Evolutionary conservation across 768 basidiomycete genomes (phyloP), one percentile per base, ranked within the genome.

Genomic region (Boletus rufocinnamomeus): DNA sequence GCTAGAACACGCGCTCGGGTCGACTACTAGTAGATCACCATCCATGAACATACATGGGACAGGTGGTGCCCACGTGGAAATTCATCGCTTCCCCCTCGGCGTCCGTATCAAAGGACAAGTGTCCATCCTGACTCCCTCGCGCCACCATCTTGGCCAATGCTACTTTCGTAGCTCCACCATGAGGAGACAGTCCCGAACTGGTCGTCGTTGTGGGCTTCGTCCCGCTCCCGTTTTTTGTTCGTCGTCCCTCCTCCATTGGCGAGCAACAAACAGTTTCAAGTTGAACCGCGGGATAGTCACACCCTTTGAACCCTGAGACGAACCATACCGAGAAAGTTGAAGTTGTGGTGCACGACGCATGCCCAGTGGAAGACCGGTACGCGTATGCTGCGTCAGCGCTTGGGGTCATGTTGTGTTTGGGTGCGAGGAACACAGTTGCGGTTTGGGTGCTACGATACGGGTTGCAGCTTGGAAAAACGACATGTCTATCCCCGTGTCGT

Each of bases 311-410:
- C 23, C 32, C 32, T 72, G 72, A 6, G 70, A 60, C 2, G 57
- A 50, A 19, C 40, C n/a, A 11, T 58, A 66, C 34, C 71, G 72
- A 0, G 72, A 62, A 40, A 58, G 8, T 19, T 56, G 61, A 17
- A 59, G 47, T 27, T 62, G 62, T 13, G 66, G 37, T 0, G 58
- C 52, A n/a, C 72, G 66, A 21, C 71, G 71, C 71, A 72, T 72
- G 13, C 71, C 71, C 7, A 74, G 54, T 2, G 71, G 71, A 23
- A 66, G 72, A 6, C 60, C 68, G 0, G 51, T 37, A 21, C 63
- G 63, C 0, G 54, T 6, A 14, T 59, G 63, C 47, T 69, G 66
- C 3, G 54, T 60, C 14, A 58, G 41, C 7, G 43, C n/a, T n/a
- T n/a, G n/a, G n/a, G n/a, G 54, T 43, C 55, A 44, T 6, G 6